A percentile compares a stretch with the other conserved stretches of the same genome.
phyloP scores from a whole-genome alignment of 768 basidiomycete genomes.

The Lactarius deliciosus region DNA sequence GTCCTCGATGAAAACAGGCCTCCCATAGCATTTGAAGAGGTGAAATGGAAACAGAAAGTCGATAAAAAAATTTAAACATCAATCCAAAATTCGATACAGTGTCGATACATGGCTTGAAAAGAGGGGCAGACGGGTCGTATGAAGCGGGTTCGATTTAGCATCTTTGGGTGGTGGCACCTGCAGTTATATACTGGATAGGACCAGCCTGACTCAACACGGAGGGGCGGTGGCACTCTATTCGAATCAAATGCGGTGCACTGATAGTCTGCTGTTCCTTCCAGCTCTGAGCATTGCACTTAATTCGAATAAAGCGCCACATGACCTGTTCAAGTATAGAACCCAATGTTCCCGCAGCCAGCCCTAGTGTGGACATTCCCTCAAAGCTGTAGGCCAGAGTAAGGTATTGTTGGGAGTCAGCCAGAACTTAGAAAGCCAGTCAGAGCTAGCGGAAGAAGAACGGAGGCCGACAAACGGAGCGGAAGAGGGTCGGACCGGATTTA shows the following conservation, averaged over 20 bases:
- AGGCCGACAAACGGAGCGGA: not conserved
- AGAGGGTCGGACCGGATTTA: not conserved
- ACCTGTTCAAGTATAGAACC: not conserved
- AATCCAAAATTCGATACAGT: not conserved
- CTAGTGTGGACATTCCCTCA: not conserved
- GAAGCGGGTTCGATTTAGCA: not conserved
- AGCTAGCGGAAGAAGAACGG: not conserved
- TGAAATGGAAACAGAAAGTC: not conserved
- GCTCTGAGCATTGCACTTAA: not conserved
- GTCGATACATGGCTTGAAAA: constrained; percentile 5
- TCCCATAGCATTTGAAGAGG: constrained; percentile 11
- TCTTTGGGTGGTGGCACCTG: not conserved
- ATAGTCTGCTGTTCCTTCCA: not conserved
- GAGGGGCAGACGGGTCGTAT: constrained; percentile 7
- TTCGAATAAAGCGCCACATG: not conserved
- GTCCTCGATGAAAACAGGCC: not conserved
- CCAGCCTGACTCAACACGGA: constrained; percentile 7
- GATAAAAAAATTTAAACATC: constrained; percentile 12
- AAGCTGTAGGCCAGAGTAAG: not conserved
- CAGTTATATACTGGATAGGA: constrained; percentile 2
- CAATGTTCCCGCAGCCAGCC: not conserved
- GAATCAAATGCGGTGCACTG: constrained; percentile 5
- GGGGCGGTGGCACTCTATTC: constrained; percentile 12
- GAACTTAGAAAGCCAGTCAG: not conserved
- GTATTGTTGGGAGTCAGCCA: not conserved